Evolutionary conservation across 768 basidiomycete species (phyloP).

Genomic region (Calocybe indica): DNA sequence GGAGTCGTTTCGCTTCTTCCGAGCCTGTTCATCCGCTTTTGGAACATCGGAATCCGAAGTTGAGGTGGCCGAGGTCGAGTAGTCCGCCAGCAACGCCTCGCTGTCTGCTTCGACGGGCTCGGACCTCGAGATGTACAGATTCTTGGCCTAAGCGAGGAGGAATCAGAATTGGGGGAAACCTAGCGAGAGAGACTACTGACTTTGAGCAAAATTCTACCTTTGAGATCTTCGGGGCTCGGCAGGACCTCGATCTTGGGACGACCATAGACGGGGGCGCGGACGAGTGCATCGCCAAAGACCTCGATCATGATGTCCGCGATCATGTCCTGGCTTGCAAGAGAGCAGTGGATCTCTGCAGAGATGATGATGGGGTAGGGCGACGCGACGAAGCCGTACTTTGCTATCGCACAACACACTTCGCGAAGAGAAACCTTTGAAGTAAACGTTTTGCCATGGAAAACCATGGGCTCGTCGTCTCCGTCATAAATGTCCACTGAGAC

Average conservation of each 20-base stretch:
- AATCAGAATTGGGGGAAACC: not conserved
- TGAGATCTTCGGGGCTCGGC: conserved; percentile 87
- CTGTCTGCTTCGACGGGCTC: conserved; percentile 14
- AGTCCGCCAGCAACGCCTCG: conserved; percentile 16
- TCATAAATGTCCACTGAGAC: conserved; percentile 85
- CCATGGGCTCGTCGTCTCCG: conserved; percentile 76
- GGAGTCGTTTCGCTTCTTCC: conserved; percentile 15
- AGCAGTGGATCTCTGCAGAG: conserved; percentile 94
- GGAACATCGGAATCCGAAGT: conserved; percentile 33
- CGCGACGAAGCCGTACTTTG: conserved; percentile 88
- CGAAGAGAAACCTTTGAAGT: conserved; percentile 82
- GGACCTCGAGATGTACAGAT: conserved; percentile 41
- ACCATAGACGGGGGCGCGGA: conserved; percentile 29
- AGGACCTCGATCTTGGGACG: conserved; percentile 44
- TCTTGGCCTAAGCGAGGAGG: conserved; percentile 55
- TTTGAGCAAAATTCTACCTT: conserved; percentile 79
- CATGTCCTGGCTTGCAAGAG: conserved; percentile 47
- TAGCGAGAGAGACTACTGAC: conserved; percentile 25
- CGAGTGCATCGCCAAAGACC: conserved; percentile 38
- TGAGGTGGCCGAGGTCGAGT: conserved; percentile 17
- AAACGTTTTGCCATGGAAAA: conserved; percentile 92
- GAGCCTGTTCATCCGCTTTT: conserved; percentile 14
- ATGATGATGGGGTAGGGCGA: conserved; percentile 96
- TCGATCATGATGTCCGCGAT: conserved; percentile 41
- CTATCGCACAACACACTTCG: conserved; percentile 80